Percentiles rank a stretch among this genome's conserved stretches.
Conservation (phyloP, 257 asterid genomes). For the Rauvolfia tetraphylla region DNA sequence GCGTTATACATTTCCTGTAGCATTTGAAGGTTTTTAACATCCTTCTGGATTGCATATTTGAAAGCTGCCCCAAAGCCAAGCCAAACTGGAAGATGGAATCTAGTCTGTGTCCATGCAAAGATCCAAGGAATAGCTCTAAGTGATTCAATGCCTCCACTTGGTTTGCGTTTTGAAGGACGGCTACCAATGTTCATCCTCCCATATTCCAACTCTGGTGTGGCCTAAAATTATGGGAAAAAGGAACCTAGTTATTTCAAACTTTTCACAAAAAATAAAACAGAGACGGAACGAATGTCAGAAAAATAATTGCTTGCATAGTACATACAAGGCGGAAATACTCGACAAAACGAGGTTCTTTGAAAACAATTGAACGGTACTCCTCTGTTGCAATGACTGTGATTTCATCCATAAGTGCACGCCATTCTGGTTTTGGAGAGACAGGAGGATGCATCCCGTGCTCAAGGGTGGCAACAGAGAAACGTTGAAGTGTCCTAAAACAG, state of each 20-base stretch:
- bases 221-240: conserved; percentile 24
- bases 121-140: conserved; percentile 64
- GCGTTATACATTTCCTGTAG: conserved; percentile 45
- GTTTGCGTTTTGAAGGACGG: conserved; percentile 57
- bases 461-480: conserved; percentile 49
- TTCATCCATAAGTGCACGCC: conserved; percentile 57
- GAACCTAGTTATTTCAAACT: neutral
- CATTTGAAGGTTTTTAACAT: conserved; percentile 35
- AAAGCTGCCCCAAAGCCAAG: conserved; percentile 56
- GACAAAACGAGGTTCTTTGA: conserved; percentile 51
- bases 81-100: conserved; percentile 62
- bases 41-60: conserved; percentile 39
- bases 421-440: conserved; percentile 48
- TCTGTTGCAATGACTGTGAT: conserved; percentile 37
- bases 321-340: conserved; percentile 57
- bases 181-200: conserved; percentile 60
- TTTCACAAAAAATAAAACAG: neutral
- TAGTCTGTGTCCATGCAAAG: conserved; percentile 60
- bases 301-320: neutral
- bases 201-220: conserved; percentile 53
- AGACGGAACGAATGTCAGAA: neutral
- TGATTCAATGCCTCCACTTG: conserved; percentile 53
- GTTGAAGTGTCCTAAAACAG: conserved; percentile 56
- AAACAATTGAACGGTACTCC: conserved; percentile 47
- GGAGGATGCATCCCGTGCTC: conserved; percentile 57